Evolutionary conservation across 2,329 filamentous ascomycete species (phyloP).

Genomic region (Aspergillus tubingensis): DNA sequence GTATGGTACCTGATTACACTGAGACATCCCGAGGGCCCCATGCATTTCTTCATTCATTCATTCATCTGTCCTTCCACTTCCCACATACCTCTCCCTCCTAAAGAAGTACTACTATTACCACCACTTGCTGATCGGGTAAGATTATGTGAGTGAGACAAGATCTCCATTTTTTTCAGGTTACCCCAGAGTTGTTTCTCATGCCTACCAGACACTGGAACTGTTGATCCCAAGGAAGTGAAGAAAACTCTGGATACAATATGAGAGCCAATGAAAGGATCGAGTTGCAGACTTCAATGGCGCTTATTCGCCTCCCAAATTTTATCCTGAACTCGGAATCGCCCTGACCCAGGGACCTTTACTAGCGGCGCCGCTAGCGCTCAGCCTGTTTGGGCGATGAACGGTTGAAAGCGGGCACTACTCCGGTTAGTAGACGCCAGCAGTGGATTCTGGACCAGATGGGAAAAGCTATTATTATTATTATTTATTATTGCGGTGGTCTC

Average conservation of each 20-base stretch:
- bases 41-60: neutral
- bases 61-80: neutral
- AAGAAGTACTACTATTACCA: neutral
- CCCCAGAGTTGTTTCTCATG: neutral
- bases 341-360: constrained; percentile 13
- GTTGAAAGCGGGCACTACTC: constrained; percentile 8
- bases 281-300: constrained; percentile 1
- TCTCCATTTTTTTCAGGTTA: neutral
- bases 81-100: neutral
- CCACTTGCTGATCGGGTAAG: too few species aligned
- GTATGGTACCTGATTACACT: constrained; percentile 5
- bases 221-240: neutral
- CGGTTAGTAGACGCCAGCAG: neutral
- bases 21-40: neutral
- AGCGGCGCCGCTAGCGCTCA: constrained; percentile 15
- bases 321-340: constrained; percentile 13
- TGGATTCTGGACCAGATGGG: constrained; percentile 8
- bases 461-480: constrained; percentile 1
- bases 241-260: neutral
- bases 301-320: constrained; percentile 7
- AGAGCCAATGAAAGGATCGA: neutral
- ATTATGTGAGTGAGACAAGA: too few species aligned
- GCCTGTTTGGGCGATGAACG: constrained; percentile 12
- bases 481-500: constrained; percentile 1
- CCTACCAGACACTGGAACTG: neutral